phyloP scores from a whole-genome alignment of 345 rosid species.

The Citropsis articulata region DNA sequence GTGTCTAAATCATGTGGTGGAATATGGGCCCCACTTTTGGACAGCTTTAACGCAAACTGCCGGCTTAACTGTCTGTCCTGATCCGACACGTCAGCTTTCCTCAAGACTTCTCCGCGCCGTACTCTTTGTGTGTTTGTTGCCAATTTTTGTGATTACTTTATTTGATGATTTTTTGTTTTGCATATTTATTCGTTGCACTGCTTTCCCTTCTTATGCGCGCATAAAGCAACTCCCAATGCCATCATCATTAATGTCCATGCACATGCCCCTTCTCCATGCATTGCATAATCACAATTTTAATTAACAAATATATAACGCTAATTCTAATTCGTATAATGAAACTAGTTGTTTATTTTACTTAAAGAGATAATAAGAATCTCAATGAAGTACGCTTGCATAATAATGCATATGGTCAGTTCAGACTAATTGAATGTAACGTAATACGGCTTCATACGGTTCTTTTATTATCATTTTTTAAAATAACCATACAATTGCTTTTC shows the following conservation, averaged over 20 bases:
- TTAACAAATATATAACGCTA: too few relatives aligned
- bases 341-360: background rate
- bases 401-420: background rate
- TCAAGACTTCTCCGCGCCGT: conserved; percentile 20
- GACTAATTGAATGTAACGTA: background rate
- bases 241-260: background rate
- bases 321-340: too few relatives aligned
- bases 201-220: background rate
- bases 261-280: background rate
- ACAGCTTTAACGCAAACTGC: conserved; percentile 25
- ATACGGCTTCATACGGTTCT: background rate
- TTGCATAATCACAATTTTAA: background rate
- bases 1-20: background rate
- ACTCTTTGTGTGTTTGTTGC: background rate
- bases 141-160: background rate
- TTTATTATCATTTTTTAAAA: too few relatives aligned
- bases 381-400: background rate
- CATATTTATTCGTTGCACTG: too few relatives aligned
- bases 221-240: background rate
- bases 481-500: too few relatives aligned
- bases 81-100: conserved; percentile 32
- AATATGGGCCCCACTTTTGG: conserved; percentile 12
- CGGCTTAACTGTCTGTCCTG: conserved; percentile 33
- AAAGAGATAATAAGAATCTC: background rate
- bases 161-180: background rate